Percentiles rank a stretch among this genome's conserved stretches.
Conservation (phyloP, 2,329 filamentous ascomycete species). For the Microdochium bolleyi region DNA sequence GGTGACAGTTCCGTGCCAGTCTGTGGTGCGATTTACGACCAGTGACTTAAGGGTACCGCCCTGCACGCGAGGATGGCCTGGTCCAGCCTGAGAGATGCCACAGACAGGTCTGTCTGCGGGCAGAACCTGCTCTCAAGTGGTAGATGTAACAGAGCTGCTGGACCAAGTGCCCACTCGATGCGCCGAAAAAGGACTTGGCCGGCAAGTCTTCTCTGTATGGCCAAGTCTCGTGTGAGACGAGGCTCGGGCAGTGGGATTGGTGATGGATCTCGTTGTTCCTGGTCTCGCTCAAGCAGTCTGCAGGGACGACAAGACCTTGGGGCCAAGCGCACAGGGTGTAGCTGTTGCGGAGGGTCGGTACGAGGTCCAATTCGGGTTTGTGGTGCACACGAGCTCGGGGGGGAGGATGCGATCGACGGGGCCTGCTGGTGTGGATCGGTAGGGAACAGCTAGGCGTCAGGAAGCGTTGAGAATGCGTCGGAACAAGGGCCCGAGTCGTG, state of each 20-base stretch:
- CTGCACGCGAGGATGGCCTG: not conserved
- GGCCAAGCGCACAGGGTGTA: no score
- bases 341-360: no score
- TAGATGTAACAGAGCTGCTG: not conserved
- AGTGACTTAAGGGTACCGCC: not conserved
- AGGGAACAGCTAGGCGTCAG: not conserved
- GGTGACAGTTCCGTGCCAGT: constrained; percentile 17
- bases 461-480: constrained; percentile 1
- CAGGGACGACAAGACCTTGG: no score
- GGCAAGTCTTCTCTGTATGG: not conserved
- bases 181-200: not conserved
- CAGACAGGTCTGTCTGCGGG: not conserved
- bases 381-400: not conserved
- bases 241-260: no score
- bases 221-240: no score
- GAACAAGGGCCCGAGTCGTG: not conserved
- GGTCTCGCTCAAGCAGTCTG: no score
- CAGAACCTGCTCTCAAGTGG: not conserved
- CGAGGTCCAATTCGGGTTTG: no score
- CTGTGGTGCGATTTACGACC: not conserved
- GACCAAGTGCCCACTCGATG: not conserved
- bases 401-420: not conserved
- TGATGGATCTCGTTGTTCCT: no score
- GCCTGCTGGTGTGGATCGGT: not conserved
- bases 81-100: not conserved